These are phyloP conservation scores for Nemania sp. DNA, from an alignment of 2,329 filamentous ascomycete species.

Conservation along the genomic window DNA sequence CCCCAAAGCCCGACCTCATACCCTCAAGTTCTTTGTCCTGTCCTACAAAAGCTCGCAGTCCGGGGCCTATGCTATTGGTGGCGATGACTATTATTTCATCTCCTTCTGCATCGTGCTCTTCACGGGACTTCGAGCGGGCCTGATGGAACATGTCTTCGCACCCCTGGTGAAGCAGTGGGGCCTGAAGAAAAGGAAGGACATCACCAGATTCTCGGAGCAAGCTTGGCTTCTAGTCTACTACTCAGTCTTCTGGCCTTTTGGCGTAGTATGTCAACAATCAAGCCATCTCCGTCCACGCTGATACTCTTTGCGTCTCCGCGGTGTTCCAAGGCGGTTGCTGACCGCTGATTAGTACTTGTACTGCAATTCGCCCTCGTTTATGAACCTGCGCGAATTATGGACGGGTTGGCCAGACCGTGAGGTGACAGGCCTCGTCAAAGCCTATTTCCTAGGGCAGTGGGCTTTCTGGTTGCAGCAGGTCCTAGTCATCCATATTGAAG, in stretches of 20 bases:
- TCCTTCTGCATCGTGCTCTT: conserved; percentile 80
- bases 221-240: conserved; percentile 90
- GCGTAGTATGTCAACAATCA: conserved; percentile 64
- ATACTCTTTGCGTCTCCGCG: conserved; percentile 13
- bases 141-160: conserved; percentile 84
- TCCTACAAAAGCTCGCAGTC: conserved; percentile 76
- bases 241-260: conserved; percentile 76
- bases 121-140: conserved; percentile 79
- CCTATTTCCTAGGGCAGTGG: conserved; percentile 87
- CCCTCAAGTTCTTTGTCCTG: conserved; percentile 84
- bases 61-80: conserved; percentile 73
- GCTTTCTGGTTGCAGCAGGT: conserved; percentile 95
- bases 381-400: conserved; percentile 80
- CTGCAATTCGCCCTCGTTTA: conserved; percentile 74
- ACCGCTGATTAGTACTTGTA: conserved; percentile 69
- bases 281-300: background rate
- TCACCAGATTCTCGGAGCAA: conserved; percentile 89
- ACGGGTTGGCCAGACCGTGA: conserved; percentile 80
- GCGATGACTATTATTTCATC: conserved; percentile 79
- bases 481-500: conserved; percentile 91
- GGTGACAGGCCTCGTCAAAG: conserved; percentile 74
- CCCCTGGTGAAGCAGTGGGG: conserved; percentile 75
- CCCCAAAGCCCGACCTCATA: conserved; percentile 75
- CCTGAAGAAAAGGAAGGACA: conserved; percentile 73
- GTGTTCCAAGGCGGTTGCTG: background rate